phyloP scores from a whole-genome alignment of 345 rosid genomes.

The Ceriops zippeliana region DNA sequence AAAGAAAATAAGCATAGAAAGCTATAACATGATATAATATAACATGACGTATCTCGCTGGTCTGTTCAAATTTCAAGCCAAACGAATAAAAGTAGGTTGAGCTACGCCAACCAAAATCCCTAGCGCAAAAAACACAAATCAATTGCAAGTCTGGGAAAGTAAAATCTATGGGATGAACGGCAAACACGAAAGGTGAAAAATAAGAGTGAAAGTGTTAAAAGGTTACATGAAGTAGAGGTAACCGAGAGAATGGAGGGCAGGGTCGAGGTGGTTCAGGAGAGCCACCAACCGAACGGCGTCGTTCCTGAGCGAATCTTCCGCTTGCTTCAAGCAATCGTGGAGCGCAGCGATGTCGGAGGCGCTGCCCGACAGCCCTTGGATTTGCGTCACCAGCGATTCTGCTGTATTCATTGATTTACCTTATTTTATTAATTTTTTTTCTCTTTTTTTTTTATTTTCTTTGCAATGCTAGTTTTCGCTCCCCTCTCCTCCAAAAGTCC shows the following conservation, averaged over 20 bases:
- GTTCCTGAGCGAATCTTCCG: conserved; percentile 16
- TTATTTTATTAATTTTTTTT: background rate
- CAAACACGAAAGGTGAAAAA: background rate
- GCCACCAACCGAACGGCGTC: conserved; percentile 20
- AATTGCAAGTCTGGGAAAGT: too few species aligned
- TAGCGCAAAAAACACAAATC: too few species aligned
- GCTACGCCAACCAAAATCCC: background rate
- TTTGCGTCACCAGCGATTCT: conserved; percentile 28
- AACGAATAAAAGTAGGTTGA: too few species aligned
- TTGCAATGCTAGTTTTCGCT: too few species aligned
- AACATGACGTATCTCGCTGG: too few species aligned
- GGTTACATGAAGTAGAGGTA: conserved; percentile 26
- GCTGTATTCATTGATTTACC: conserved; percentile 7
- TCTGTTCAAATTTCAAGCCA: too few species aligned
- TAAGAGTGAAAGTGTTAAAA: background rate
- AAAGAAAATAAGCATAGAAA: background rate
- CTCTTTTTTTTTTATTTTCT: too few species aligned
- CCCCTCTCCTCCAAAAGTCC: too few species aligned
- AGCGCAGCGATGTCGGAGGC: conserved; percentile 13
- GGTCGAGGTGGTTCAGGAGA: conserved; percentile 33
- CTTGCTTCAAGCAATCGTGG: conserved; percentile 21
- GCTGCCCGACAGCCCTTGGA: conserved; percentile 32
- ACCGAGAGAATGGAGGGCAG: conserved; percentile 31
- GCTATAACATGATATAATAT: too few species aligned
- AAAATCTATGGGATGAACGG: too few species aligned